Evolutionary conservation across 2,329 filamentous ascomycete species (phyloP).

Genomic region (Davidsoniella eucalypti): DNA sequence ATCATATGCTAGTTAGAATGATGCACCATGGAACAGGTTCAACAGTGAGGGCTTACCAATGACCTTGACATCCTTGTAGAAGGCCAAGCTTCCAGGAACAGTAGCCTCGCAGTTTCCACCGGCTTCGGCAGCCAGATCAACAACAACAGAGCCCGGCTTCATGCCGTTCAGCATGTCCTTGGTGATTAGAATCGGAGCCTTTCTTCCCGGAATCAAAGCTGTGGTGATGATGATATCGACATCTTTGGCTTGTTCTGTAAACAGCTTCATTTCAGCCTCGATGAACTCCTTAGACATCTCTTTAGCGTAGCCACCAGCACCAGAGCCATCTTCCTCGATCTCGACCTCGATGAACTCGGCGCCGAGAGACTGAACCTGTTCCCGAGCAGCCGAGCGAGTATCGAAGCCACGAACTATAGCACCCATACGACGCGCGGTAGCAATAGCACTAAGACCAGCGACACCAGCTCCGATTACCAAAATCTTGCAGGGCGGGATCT

Average conservation of each 20-base stretch:
- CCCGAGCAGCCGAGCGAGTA: slow-evolving; percentile 70
- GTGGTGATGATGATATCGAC: slow-evolving; percentile 90
- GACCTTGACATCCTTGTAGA: slow-evolving; percentile 64
- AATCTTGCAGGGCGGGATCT: slow-evolving; percentile 82
- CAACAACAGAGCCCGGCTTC: slow-evolving; percentile 78
- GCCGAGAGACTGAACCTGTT: slow-evolving; percentile 79
- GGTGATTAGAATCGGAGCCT: slow-evolving; percentile 70
- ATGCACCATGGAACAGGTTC: neutral
- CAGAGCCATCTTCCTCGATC: slow-evolving; percentile 67
- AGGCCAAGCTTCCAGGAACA: slow-evolving; percentile 50
- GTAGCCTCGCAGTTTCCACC: slow-evolving; percentile 81
- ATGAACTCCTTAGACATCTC: slow-evolving; percentile 92
- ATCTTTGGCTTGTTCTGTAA: slow-evolving; percentile 71
- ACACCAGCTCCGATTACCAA: slow-evolving; percentile 83
- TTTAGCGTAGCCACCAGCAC: slow-evolving; percentile 76
- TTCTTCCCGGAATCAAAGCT: slow-evolving; percentile 72
- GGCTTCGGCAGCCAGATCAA: slow-evolving; percentile 75
- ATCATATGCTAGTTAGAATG: neutral
- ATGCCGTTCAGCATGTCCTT: slow-evolving; percentile 66
- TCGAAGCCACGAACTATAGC: slow-evolving; percentile 85
- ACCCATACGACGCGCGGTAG: slow-evolving; percentile 68
- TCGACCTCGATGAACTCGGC: slow-evolving; percentile 84
- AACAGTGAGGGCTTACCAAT: slow-evolving; percentile 41
- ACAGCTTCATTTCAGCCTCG: slow-evolving; percentile 83
- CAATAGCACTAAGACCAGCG: slow-evolving; percentile 75